Percentiles rank a stretch among this genome's conserved stretches.
Conservation (phyloP, 225 moss, liverwort and hornwort genomes). For the Sphagnum tenellum region DNA sequence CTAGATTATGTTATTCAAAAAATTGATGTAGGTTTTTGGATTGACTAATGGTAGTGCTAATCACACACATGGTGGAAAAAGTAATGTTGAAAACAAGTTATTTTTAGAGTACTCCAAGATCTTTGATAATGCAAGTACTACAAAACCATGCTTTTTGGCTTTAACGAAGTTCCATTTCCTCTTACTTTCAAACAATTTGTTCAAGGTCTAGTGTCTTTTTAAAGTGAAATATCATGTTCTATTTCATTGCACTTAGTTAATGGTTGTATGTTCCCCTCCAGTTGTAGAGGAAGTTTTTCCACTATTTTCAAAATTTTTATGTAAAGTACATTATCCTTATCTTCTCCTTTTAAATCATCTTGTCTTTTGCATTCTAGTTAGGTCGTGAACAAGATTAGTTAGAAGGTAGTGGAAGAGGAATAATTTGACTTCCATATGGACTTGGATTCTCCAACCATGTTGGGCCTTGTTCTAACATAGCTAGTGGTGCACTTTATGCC, state of each 20-base stretch:
- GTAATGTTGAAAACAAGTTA: slow-evolving; percentile 73
- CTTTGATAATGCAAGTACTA: slow-evolving; percentile 34
- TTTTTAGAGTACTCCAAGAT: slow-evolving; percentile 69
- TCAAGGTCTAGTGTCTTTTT: too few species aligned
- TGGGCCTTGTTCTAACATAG: slow-evolving; percentile 72
- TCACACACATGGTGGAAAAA: slow-evolving; percentile 58
- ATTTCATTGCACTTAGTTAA: too few species aligned
- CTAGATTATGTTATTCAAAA: too few species aligned
- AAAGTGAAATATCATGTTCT: too few species aligned
- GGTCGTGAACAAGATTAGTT: slow-evolving; percentile 80
- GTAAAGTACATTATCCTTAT: too few species aligned
- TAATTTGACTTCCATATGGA: slow-evolving; percentile 55
- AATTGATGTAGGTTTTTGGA: too few species aligned
- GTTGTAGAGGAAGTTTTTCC: too few species aligned
- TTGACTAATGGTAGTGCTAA: too few species aligned
- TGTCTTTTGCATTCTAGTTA: too few species aligned
- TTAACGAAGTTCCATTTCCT: slow-evolving; percentile 79
- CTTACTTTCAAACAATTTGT: slow-evolving; percentile 55
- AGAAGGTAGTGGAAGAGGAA: slow-evolving; percentile 80
- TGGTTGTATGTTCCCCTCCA: too few species aligned
- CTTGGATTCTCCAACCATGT: slow-evolving; percentile 58
- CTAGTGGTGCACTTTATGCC: slow-evolving; percentile 67
- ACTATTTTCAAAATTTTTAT: too few species aligned
- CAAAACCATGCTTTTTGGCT: slow-evolving; percentile 68
- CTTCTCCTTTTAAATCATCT: too few species aligned